Evolutionary conservation across 805 yeast species (phyloP), one percentile per base, ranked within the genome.

Genomic region (Kluyveromyces aestuarii): DNA sequence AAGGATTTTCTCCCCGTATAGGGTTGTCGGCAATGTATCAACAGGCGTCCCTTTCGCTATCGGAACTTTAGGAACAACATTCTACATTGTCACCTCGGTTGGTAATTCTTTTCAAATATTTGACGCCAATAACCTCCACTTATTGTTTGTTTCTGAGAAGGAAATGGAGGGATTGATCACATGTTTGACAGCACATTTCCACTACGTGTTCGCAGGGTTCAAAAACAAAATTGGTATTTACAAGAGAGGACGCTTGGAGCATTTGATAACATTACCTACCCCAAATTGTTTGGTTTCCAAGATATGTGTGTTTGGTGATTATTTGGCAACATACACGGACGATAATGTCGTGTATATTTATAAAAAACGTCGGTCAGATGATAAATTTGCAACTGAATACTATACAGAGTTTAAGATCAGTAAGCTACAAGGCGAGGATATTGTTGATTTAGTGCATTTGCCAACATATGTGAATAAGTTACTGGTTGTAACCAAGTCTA

Each of bases 391-490:
- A 17, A 75, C 82, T n/a, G 84, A 79, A 55, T 74, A 76, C 48
- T 84, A 89, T 66, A 80, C 95, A 5, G 72, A 81, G 14, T 66
- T 90, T 45, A 67, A 70, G 40, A 61, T 80, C 45, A 77, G 82
- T 27, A 66, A 74, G n/a, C 66, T 82, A 14, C 60, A 58, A 49
- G 82, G 84, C 54, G 96, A 96, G 19, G 75, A 73, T 8, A 75
- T 93, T 16, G 82, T 84, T 10, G 47, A 56, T 6, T 21, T 64
- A 2, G 40, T 79, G 10, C 99, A 93, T 64, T 83, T 91, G 45
- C 90, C 97, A 30, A 91, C 99, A 0, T 90, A 91, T 62, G 67
- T 95, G 60, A 93, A 93, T 72, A 93, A 93, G 62, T 70, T 95
- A 27, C 82, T 85, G 1, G 81, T 91, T 30, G 87, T 90, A n/a